Evolutionary conservation across 2,329 filamentous ascomycete genomes (phyloP), one percentile per base, ranked within the genome.

Genomic region (Microdochium bolleyi): DNA sequence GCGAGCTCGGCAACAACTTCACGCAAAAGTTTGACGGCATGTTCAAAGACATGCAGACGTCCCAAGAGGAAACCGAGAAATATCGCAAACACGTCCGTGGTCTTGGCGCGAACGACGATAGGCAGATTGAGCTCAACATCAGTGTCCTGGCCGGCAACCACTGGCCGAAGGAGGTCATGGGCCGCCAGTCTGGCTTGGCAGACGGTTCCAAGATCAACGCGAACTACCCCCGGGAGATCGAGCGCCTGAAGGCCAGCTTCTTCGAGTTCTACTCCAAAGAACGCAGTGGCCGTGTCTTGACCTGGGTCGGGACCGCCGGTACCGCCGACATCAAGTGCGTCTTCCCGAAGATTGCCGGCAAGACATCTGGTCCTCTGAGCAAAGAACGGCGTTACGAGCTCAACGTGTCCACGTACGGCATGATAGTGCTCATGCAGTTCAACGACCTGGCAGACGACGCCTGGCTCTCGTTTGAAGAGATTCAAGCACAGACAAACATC

Each of bases 11-110:
- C 38, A 95, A 95, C 67, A 86, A 91, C 60, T 97, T 97, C 67
- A 97, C 94, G 0, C 77, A 83, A 63, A 95, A 95, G 66, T 83
- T 99, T 48, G 94, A 99, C 65, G 88, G 91, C 58, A 97, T 99
- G 91, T 96, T 99, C 75, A 92, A 91, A 70, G 94, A 99, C 64
- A 92, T 97, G 82, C 83, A 86, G 16, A 84, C 92, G 13, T 96
- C 92, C 0, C 84, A 87, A 52, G 92, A 96, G 58, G 78, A 96
- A 24, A 90, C 88, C 0, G 72, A 83, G 13, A 83, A 80, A 53
- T 97, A 95, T 72, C 87, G 85, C 58, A 78, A 80, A 16, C 82
- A 92, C 57, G 83, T 83, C 49, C 69, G 72, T 27, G 71, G 68
- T 27, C 69, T 82, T 11, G 68, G 79, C 66, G 68, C 83, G 67